A percentile compares a stretch with the other conserved stretches of the same genome.
Conservation (phyloP, 2,329 filamentous ascomycete genomes). For the Sporothrix humicola region DNA sequence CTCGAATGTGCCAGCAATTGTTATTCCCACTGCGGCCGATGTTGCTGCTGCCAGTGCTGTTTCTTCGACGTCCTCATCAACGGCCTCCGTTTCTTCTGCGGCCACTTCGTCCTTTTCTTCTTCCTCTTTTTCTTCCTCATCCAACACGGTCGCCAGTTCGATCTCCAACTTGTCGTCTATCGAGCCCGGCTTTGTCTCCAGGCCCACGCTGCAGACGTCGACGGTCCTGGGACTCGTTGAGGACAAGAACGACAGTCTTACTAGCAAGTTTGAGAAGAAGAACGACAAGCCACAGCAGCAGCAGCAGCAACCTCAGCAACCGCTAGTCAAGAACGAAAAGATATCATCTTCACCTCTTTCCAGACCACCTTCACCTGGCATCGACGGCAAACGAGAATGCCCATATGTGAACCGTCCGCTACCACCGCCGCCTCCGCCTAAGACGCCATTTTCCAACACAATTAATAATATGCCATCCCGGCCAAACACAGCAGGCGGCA, state of each 20-base stretch:
- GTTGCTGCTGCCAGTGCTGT: background rate
- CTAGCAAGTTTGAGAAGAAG: background rate
- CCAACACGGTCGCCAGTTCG: slow-evolving; percentile 26
- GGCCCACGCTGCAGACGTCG: slow-evolving; percentile 45
- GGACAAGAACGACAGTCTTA: slow-evolving; percentile 38
- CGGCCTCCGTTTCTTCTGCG: slow-evolving; percentile 22
- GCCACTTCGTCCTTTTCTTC: slow-evolving; percentile 22
- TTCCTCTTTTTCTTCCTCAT: slow-evolving; percentile 2
- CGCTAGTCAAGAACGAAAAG: background rate
- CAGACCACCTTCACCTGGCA: slow-evolving; percentile 41
- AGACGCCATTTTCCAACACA: slow-evolving; percentile 34
- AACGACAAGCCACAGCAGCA: background rate
- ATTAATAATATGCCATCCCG: slow-evolving; percentile 37
- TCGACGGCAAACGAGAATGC: slow-evolving; percentile 41
- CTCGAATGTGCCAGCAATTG: slow-evolving; percentile 25
- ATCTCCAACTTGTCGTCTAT: slow-evolving; percentile 35
- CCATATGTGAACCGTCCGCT: slow-evolving; percentile 44
- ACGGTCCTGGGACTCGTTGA: slow-evolving; percentile 43
- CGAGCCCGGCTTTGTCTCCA: slow-evolving; percentile 47
- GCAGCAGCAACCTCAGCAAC: background rate
- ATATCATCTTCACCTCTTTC: background rate
- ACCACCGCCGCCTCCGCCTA: slow-evolving; percentile 42
- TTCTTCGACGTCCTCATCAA: slow-evolving; percentile 4
- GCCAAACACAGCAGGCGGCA: slow-evolving; percentile 18
- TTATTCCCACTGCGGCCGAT: slow-evolving; percentile 3